Percentiles rank a stretch among this genome's conserved stretches.
Evolutionary conservation across 345 rosid species (phyloP).

Genomic region (Acer saccharum): DNA sequence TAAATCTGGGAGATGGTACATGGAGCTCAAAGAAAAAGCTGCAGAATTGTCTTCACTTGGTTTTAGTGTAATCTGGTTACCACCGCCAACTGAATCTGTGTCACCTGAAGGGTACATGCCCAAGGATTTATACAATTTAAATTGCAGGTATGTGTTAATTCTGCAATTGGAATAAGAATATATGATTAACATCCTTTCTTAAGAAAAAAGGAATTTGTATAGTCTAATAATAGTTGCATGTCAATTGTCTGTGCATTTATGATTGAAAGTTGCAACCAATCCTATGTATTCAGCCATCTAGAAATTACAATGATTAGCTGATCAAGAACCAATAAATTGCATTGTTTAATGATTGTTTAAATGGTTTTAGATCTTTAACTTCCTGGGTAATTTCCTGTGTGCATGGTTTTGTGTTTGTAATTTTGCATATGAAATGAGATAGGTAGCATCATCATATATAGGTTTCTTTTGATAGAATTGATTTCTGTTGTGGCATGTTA

Average conservation of each 20-base stretch:
- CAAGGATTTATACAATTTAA: conserved; percentile 80
- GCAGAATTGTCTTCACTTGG: conserved; percentile 74
- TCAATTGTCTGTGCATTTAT: conserved; percentile 1
- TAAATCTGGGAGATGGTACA: conserved; percentile 85
- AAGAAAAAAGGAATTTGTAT: background rate
- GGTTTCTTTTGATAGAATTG: conserved; percentile 11
- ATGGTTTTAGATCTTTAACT: background rate
- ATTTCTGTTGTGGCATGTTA: conserved; percentile 12
- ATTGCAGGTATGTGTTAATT: conserved; percentile 64
- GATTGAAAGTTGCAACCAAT: conserved; percentile 4
- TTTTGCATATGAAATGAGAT: background rate
- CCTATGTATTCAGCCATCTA: background rate
- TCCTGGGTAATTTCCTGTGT: background rate
- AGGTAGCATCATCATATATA: conserved; percentile 2
- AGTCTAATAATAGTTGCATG: background rate
- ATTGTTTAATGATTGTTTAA: background rate
- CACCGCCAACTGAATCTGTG: conserved; percentile 97
- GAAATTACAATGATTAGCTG: background rate
- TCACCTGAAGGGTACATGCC: conserved; percentile 99
- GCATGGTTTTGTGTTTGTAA: background rate
- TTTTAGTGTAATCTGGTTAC: conserved; percentile 87
- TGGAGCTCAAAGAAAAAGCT: conserved; percentile 76
- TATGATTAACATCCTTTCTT: background rate
- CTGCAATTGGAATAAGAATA: background rate
- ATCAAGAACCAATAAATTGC: background rate